Evolutionary conservation across 2,329 filamentous ascomycete species (phyloP).

Genomic region (Microsporum ferrugineum): DNA sequence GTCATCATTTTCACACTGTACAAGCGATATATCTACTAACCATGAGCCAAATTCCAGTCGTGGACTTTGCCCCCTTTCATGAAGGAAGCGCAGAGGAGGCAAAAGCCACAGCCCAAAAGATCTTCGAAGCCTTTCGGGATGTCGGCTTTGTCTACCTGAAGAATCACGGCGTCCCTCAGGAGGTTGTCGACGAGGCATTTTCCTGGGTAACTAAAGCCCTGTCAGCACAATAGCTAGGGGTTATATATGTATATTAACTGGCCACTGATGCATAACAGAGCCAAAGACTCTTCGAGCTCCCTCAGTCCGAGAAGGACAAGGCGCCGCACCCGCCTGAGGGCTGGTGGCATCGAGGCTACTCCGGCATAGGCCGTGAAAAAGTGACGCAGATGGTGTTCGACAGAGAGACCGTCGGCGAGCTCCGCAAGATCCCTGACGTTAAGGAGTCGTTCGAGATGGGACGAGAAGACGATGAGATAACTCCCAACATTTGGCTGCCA

Average conservation of each 20-base stretch:
- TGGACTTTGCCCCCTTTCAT: conserved; percentile 32
- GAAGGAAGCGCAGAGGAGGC: conserved; percentile 20
- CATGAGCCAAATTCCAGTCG: conserved; percentile 24
- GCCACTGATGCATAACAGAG: neutral
- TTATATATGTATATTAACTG: neutral
- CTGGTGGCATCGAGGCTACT: conserved; percentile 45
- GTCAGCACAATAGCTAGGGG: too few relatives aligned
- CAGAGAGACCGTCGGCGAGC: conserved; percentile 32
- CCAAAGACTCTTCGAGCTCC: conserved; percentile 36
- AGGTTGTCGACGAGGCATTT: conserved; percentile 36
- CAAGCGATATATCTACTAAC: neutral
- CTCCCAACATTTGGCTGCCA: conserved; percentile 43
- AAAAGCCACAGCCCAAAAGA: conserved; percentile 26
- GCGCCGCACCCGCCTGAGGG: conserved; percentile 41
- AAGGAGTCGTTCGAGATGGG: conserved; percentile 32
- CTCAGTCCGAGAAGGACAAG: conserved; percentile 37
- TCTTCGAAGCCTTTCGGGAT: conserved; percentile 33
- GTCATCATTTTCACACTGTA: neutral
- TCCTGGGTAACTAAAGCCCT: conserved; percentile 17
- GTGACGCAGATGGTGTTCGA: conserved; percentile 38
- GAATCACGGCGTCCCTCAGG: conserved; percentile 36
- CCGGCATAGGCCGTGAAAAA: conserved; percentile 45
- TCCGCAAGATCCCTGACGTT: conserved; percentile 40
- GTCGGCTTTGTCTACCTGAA: conserved; percentile 41
- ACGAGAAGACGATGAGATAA: conserved; percentile 13